Evolutionary conservation across 495 filamentous ascomycete species (phyloP), one percentile per base, ranked within the genome.

Genomic region (Penicillium salamii): DNA sequence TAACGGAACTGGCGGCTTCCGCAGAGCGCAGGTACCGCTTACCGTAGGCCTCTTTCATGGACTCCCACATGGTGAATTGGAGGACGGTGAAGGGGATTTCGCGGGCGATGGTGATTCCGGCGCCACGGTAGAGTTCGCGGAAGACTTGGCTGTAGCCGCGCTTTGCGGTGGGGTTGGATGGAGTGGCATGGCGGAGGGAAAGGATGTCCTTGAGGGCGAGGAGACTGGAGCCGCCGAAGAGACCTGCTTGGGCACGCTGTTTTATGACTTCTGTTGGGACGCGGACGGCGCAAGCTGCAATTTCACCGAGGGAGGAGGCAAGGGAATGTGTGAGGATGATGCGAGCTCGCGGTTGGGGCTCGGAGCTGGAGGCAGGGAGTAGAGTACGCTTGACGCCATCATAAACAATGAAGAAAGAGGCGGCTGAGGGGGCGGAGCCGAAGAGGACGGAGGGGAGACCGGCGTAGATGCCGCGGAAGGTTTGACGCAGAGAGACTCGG

Each of bases 341-440:
- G 48, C 70, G 69, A n/a, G 63, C 41, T 33, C 67, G 63, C 29
- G 74, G 62, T 12, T 60, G 65, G 5, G 58, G 45, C 26, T 52
- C 42, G 47, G 31, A 20, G 13, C 44, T 29, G 11, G 53, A 19
- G 1, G 61, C 49, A 5, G 58, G 59, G 29, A 90, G 71, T 9
- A 80, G 58, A 5, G 73, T 57, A 49, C 72, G 70, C 64, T 97
- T 97, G 34, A 86, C 75, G 42, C 80, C 73, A 64, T 98, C 93
- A 73, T 98, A 98, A 48, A 91, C 95, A 64, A 90, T 88, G 81
- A 98, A 98, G 81, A 98, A 98, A 54, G 96, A 89, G 34, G 93
- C 92, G 5, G 93, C 93, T n/a, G 90, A 91, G 5, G 93, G 93
- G 1, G 95, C 95, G 29, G 90, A 96, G 34, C 87, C 87, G 43